These are phyloP conservation scores for Salix brachista DNA, from an alignment of 345 rosid genomes.

Conservation along the genomic window DNA sequence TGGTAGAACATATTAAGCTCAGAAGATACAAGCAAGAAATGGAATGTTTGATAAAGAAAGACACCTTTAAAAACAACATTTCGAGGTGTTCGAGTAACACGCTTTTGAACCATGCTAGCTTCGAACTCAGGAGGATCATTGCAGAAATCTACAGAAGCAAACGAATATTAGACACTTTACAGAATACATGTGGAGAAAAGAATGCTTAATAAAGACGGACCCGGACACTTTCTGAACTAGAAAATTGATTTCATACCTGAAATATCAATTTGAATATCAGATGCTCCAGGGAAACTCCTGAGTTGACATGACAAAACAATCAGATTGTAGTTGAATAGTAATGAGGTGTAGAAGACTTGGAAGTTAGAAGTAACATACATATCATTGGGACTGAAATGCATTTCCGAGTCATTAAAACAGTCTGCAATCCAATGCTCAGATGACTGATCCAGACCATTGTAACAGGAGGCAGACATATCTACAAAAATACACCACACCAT, in stretches of 20 bases:
- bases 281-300: constrained; percentile 49
- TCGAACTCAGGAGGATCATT: constrained; percentile 39
- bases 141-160: constrained; percentile 46
- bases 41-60: background rate
- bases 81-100: constrained; percentile 45
- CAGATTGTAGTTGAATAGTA: constrained; percentile 17
- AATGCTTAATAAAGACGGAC: background rate
- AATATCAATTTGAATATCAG: constrained; percentile 54
- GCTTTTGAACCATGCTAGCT: constrained; percentile 45
- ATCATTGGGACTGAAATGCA: constrained; percentile 46
- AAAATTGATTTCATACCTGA: constrained; percentile 35
- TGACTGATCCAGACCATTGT: constrained; percentile 50
- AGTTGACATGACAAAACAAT: constrained; percentile 17
- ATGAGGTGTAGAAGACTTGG: constrained; percentile 12
- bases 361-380: constrained; percentile 46
- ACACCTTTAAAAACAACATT: constrained; percentile 78
- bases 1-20: background rate
- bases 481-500: constrained; percentile 22
- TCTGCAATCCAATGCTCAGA: constrained; percentile 71
- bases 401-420: constrained; percentile 63
- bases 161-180: constrained; percentile 6
- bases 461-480: constrained; percentile 49
- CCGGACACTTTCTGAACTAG: background rate
- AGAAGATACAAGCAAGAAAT: background rate
- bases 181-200: too few species aligned